A percentile compares a stretch with the other conserved stretches of the same genome.
Conservation (phyloP, 2,329 filamentous ascomycete genomes). For the Aureobasidium sp. region DNA sequence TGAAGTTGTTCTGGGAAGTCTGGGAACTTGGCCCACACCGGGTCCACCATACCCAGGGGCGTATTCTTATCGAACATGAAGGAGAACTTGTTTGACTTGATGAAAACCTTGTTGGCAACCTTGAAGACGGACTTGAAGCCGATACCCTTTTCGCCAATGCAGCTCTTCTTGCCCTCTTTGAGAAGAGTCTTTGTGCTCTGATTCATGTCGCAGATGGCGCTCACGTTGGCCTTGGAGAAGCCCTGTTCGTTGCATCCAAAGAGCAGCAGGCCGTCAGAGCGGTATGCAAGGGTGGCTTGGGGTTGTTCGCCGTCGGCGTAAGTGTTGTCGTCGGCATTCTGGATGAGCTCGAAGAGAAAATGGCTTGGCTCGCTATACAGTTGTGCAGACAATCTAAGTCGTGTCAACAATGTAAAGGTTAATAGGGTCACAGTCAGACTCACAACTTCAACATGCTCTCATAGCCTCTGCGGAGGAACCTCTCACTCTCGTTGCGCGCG, state of each 20-base stretch:
- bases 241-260: slow-evolving; percentile 45
- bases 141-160: slow-evolving; percentile 47
- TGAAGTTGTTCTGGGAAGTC: slow-evolving; percentile 19
- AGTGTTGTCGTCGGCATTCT: slow-evolving; percentile 49
- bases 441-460: slow-evolving; percentile 1
- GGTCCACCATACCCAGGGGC: slow-evolving; percentile 32
- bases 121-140: slow-evolving; percentile 49
- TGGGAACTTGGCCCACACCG: slow-evolving; percentile 26
- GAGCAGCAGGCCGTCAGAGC: slow-evolving; percentile 26
- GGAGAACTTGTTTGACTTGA: slow-evolving; percentile 39
- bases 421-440: not conserved
- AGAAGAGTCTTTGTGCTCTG: slow-evolving; percentile 40
- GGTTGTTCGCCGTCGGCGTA: slow-evolving; percentile 26
- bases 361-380: slow-evolving; percentile 33
- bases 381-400: slow-evolving; percentile 17
- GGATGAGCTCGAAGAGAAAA: slow-evolving; percentile 49
- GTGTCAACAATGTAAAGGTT: not conserved
- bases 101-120: slow-evolving; percentile 39
- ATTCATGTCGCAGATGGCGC: slow-evolving; percentile 41
- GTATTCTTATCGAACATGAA: slow-evolving; percentile 37
- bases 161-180: slow-evolving; percentile 28
- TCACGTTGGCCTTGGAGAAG: slow-evolving; percentile 37
- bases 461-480: not conserved
- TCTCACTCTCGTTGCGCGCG: not conserved
- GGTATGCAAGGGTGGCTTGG: slow-evolving; percentile 26